Evolutionary conservation across 202 grass and related monocot species (phyloP).

Genomic region (Carex arenaria): DNA sequence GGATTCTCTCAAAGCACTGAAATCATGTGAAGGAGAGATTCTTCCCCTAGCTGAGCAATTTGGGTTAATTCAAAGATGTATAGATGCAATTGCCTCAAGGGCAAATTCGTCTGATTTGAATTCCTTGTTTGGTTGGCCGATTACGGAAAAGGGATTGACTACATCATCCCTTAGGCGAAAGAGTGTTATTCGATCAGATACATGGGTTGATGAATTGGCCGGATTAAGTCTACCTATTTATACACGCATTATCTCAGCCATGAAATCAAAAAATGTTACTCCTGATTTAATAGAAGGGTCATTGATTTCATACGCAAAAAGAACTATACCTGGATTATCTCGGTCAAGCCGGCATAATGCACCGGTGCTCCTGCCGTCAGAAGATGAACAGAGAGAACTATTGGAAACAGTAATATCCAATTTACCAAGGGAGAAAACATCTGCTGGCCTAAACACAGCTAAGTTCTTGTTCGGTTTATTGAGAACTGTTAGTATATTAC

Average conservation of each 20-base stretch:
- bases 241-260: conserved; percentile 70
- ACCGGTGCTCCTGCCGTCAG: neutral
- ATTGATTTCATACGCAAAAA: conserved; percentile 85
- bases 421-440: conserved; percentile 69
- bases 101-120: conserved; percentile 57
- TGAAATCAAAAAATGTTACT: conserved; percentile 61
- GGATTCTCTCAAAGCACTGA: conserved; percentile 73
- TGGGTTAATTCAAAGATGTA: conserved; percentile 58
- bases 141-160: conserved; percentile 26
- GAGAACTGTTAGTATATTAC: conserved; percentile 76
- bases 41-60: conserved; percentile 64
- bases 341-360: conserved; percentile 45
- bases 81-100: conserved; percentile 62
- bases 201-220: conserved; percentile 82
- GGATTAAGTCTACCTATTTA: conserved; percentile 56
- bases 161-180: conserved; percentile 45
- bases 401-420: conserved; percentile 84
- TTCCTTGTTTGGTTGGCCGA: conserved; percentile 83
- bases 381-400: conserved; percentile 71
- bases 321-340: conserved; percentile 77
- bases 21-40: conserved; percentile 63
- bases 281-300: conserved; percentile 70
- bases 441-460: conserved; percentile 41
- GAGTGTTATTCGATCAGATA: conserved; percentile 30
- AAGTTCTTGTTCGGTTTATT: conserved; percentile 88